Base-by-base conservation (phyloP, 192 early-diverging fungal genomes). In the Lobosporangium transversale region DNA sequence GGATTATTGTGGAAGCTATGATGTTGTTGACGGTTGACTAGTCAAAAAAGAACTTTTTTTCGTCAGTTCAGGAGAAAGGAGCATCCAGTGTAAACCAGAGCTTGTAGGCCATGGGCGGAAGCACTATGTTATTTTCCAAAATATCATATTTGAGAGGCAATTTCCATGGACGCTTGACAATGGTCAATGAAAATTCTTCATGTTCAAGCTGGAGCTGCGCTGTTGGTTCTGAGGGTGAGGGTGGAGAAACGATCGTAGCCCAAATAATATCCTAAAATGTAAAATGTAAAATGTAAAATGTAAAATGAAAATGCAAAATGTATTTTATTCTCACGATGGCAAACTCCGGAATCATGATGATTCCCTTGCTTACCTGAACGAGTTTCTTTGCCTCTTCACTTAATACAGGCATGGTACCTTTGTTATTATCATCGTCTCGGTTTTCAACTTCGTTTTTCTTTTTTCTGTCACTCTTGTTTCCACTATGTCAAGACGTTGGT, bases 231-330 rank as follows among this genome's bases (percentile, higher is more conserved):
- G n/a, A n/a, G n/a, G n/a, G n/a, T n/a, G n/a, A n/a, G 2, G 53
- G 53, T 35, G 53, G 53, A 12, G 27, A 33, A 9, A 23, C 53
- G n/a, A 54, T 35, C 11, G 53, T 54, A 3, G 53, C 53, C 53
- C 53, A 54, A 17, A 54, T 10, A 32, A 54, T 30, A 18, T 35
- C n/a, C 53, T 54, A 54, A 40, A 7, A 40, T 40, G 37, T 10
- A 10, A 40, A 40, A 40, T 7, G 37, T 10, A 10, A 40, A 14
- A 40, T 40, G 37, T 40, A 7, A 14, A 2, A 27, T 3, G 29
- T 6, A 23, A 27, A 52, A 29, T 27, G 26, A 52, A 29, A 52
- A 23, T 21, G 50, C 23, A 54, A 35, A 20, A 35, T 32, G 5
- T n/a, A n/a, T n/a, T n/a, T n/a, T n/a, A n/a, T n/a, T n/a, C n/a